Evolutionary conservation across 164 flowering plant genomes (phyloP), one percentile per base, ranked within the genome.

Genomic region (Chloranthus sessilifolius): DNA sequence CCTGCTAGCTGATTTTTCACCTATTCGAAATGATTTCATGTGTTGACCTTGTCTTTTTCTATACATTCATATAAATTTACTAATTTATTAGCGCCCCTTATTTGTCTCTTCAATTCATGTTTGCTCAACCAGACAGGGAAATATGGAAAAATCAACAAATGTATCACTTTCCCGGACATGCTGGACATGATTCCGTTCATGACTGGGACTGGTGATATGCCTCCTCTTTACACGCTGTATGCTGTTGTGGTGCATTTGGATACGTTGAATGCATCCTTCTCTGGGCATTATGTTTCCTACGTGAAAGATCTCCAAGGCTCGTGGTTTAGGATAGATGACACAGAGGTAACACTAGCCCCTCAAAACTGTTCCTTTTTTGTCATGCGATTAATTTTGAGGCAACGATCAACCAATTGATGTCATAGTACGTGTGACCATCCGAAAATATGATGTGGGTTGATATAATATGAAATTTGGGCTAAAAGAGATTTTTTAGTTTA

Each of bases 221-320:
- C 95, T 54, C 88, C 95, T 1, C 80, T 79, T 39, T 89, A 86
- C 69, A 65, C 72, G 80, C 90, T 89, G 27, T 89, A 86, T 76
- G 94, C 69, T 24, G 94, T 82, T 35, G 84, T 84, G 47, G 95
- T 86, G 56, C 97, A 89, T 68, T 60, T 82, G 74, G 97, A 89
- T 64, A 77, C 79, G 5, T 59, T 61, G 47, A 89, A 84, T 64
- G 94, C 90, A 10, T 83, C 97, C 20, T 89, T 86, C 63, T 83
- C 90, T 53, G 97, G 97, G 20, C 97, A 89, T 66, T 89, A 89
- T 59, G 75, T 86, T n/a, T 70, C 85, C 0, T 89, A 89, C 47
- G 83, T 86, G 61, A 89, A 84, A 64, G 83, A 84, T 74, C 48
- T 76, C 50, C 78, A 68, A 41, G 90, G 85, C 61, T 73, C 63